Base-by-base conservation (phyloP, 2,329 filamentous ascomycete genomes). In the Akanthomyces dipterigenus region DNA sequence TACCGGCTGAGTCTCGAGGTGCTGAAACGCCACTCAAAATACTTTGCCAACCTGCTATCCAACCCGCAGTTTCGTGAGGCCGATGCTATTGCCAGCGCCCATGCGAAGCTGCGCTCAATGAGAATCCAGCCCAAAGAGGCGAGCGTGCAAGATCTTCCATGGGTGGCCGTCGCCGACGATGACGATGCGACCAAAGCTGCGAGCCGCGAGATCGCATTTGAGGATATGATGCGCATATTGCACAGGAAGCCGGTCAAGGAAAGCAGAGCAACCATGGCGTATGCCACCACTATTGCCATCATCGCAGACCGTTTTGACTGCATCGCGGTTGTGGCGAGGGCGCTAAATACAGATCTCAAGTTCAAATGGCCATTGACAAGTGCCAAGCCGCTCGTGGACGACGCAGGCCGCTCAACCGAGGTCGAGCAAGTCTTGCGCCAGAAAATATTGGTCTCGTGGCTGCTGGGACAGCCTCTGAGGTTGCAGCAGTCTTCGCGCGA, bases 271-370 rank as follows among this genome's bases (percentile, higher is more conserved):
- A 82, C 81, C 18, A 80, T 90, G 65, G 74, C 82, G 7, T 88
- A 88, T 65, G 77, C 89, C 12, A 83, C 86, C 16, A 88, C 87
- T 1, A 75, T 92, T 45, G 85, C 87, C 45, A 81, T 91, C 56
- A 81, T 90, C 61, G 88, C 88, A 11, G 89, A 92, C 71, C 83
- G 88, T 49, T 92, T 91, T 72, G 87, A 88, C 73, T 88, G 87
- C 63, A 73, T 85, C 2, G 71, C 77, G 3, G 70, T 77, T 12
- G 78, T 91, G 1, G 77, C 82, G 9, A 76, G 76, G 51, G 83
- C 84, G 64, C 71, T 88, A 20, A 78, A 77, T 53, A 70, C 72
- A 16, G 70, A 76, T 12, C 68, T 79, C 53, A 83, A 78, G 67
- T 80, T 82, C 69, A 83, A 80, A 67, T 86, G 83, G 78, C 82